phyloP scores from a whole-genome alignment of 2,329 filamentous ascomycete species.

The Cordyceps farinosa region DNA sequence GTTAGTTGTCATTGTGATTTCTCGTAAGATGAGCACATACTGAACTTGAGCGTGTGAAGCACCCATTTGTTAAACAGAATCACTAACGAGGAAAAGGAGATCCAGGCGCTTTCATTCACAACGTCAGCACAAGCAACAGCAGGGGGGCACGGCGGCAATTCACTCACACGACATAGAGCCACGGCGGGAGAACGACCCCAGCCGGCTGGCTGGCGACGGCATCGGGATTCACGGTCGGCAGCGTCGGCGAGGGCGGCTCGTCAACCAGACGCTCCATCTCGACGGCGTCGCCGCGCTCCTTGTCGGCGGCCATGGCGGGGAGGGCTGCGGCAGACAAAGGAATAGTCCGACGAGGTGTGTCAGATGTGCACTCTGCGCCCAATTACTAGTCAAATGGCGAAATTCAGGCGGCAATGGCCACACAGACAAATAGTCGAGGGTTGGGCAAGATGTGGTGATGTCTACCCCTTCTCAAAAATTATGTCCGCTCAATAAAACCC shows the following conservation, averaged over 20 bases:
- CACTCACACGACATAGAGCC: constrained; percentile 15
- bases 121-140: not conserved
- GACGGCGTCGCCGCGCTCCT: constrained; percentile 3
- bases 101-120: constrained; percentile 56
- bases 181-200: not conserved
- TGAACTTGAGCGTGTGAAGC: constrained; percentile 71
- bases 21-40: constrained; percentile 20
- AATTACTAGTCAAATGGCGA: not conserved
- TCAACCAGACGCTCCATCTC: constrained; percentile 12
- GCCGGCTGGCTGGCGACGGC: not conserved
- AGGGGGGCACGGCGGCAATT: not conserved
- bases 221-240: constrained; percentile 11
- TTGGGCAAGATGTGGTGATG: not conserved
- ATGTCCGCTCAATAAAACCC: no score
- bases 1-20: not conserved
- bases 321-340: not conserved
- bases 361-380: not conserved
- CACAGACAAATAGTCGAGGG: not conserved
- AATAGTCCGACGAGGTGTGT: not conserved
- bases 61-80: constrained; percentile 98
- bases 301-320: not conserved
- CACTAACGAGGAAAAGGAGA: constrained; percentile 77
- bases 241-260: constrained; percentile 6
- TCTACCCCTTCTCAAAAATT: no score
- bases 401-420: not conserved